Conservation (phyloP, 1,284 basidiomycete genomes). For the Irpex sp. region DNA sequence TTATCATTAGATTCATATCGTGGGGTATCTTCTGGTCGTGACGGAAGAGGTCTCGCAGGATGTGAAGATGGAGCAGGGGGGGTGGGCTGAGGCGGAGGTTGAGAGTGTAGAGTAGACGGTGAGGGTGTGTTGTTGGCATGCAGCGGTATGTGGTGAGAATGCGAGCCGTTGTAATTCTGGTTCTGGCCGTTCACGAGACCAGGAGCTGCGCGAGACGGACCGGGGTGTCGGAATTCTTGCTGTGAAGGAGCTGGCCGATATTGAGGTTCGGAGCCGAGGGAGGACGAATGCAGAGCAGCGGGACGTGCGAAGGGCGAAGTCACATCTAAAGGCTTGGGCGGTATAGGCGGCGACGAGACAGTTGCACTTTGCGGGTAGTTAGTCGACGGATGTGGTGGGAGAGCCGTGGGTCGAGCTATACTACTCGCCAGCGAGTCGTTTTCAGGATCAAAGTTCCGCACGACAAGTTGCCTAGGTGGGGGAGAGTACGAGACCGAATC, state of each 20-base stretch:
- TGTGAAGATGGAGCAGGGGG: not conserved
- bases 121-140: not conserved
- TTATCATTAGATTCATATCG: not conserved
- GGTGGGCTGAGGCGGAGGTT: not conserved
- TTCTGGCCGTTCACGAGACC: not conserved
- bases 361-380: not conserved
- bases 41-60: not conserved
- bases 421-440: not conserved
- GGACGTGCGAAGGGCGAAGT: not conserved
- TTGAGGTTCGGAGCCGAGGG: not conserved
- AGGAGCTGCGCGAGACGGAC: not conserved
- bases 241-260: not conserved
- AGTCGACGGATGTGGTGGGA: too few species aligned
- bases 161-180: not conserved
- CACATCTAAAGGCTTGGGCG: not conserved
- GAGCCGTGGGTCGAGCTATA: not conserved
- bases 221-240: not conserved
- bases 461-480: constrained; percentile 7
- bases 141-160: not conserved
- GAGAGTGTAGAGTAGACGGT: not conserved
- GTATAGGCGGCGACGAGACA: not conserved
- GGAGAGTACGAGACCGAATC: constrained; percentile 4
- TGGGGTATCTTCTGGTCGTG: not conserved
- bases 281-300: not conserved
- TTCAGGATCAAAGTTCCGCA: constrained; percentile 12